These are phyloP conservation scores for Dalechampia spathulata DNA, from an alignment of 441 rosid species.

Conservation along the genomic window DNA sequence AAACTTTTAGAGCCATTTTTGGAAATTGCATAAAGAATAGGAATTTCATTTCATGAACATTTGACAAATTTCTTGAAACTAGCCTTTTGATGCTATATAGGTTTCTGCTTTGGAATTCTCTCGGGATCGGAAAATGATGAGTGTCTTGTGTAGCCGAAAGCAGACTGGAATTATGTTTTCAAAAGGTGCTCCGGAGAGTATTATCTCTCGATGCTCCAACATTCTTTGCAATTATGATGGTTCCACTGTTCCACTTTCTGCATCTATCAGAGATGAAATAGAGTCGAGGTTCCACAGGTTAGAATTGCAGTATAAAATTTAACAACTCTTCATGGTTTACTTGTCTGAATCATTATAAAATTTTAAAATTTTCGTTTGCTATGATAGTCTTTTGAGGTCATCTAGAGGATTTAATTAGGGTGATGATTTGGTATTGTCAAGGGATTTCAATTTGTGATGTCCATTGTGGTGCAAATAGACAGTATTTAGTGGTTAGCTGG, in stretches of 20 bases:
- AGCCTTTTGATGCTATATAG: constrained; percentile 34
- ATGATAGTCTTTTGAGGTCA: neutral
- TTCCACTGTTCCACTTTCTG: constrained; percentile 67
- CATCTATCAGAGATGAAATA: constrained; percentile 59
- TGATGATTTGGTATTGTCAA: too few species aligned
- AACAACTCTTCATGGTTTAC: neutral
- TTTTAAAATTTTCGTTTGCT: neutral
- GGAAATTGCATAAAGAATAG: neutral
- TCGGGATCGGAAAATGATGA: constrained; percentile 99
- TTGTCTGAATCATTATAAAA: neutral
- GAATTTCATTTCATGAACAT: neutral
- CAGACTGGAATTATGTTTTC: constrained; percentile 73
- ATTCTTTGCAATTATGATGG: constrained; percentile 84
- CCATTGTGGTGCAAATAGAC: too few species aligned
- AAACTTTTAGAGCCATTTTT: neutral
- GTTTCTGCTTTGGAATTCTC: constrained; percentile 88
- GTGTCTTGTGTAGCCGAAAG: constrained; percentile 80
- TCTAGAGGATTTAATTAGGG: neutral
- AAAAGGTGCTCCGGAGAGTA: constrained; percentile 98
- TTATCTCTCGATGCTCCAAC: constrained; percentile 78
- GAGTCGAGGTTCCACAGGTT: constrained; percentile 85
- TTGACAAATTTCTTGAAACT: constrained; percentile 5
- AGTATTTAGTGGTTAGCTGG: too few species aligned
- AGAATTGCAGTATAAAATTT: constrained; percentile 16
- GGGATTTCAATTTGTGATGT: too few species aligned